A percentile compares a stretch with the other conserved stretches of the same genome.
phyloP scores from a whole-genome alignment of 345 rosid species.

The Trapa bicornis region DNA sequence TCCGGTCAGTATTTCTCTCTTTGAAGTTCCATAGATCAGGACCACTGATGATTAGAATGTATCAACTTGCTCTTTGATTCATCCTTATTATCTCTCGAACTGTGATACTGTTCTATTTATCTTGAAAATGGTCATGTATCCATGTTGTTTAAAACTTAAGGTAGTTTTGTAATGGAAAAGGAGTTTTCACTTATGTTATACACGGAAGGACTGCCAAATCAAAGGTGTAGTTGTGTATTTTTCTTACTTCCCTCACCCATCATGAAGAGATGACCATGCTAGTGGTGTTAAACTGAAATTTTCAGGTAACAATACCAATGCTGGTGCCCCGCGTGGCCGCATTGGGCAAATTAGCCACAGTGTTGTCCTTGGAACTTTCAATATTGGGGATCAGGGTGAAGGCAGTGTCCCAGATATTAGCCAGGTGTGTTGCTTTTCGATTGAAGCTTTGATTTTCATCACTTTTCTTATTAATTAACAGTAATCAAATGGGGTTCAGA shows the following conservation, averaged over 20 bases:
- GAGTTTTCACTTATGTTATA: too few species aligned
- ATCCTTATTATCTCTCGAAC: neutral
- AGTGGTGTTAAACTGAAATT: constrained; percentile 9
- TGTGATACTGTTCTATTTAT: neutral
- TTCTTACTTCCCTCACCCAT: neutral
- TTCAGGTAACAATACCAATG: constrained; percentile 44
- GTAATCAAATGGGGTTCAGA: neutral
- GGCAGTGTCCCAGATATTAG: constrained; percentile 48
- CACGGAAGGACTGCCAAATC: neutral
- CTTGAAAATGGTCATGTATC: neutral
- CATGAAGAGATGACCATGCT: neutral
- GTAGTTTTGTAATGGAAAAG: neutral
- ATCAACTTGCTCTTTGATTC: neutral
- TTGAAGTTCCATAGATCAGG: neutral
- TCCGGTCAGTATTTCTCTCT: neutral
- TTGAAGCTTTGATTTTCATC: neutral
- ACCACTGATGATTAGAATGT: neutral
- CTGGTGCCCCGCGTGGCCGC: constrained; percentile 45
- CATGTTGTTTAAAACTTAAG: neutral
- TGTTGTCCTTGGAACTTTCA: constrained; percentile 70
- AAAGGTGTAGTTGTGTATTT: neutral
- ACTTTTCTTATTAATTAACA: neutral
- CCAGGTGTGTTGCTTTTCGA: constrained; percentile 27
- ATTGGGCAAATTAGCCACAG: constrained; percentile 69
- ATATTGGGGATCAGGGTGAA: constrained; percentile 77